Conservation (phyloP, 768 basidiomycete species). For the Paxillus ammoniavirescens region DNA sequence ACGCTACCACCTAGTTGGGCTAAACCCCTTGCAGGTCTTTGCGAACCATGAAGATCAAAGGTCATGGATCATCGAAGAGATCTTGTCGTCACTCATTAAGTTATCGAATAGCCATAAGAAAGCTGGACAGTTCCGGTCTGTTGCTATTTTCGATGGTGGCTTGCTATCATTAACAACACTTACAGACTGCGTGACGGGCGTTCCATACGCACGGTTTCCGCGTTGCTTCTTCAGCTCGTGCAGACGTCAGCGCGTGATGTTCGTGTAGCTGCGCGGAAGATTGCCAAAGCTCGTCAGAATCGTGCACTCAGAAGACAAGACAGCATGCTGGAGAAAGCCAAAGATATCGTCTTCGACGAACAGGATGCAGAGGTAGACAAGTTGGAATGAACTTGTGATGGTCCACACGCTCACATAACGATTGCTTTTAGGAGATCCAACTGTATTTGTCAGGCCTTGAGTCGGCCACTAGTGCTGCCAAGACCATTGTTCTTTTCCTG, state of each 20-base stretch:
- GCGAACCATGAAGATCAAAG: conserved; percentile 89
- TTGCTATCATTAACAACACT: background rate
- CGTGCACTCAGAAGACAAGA: conserved; percentile 64
- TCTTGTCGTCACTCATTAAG: conserved; percentile 85
- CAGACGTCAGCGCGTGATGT: conserved; percentile 93
- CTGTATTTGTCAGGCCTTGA: conserved; percentile 74
- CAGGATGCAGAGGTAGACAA: conserved; percentile 57
- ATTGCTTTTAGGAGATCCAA: conserved; percentile 54
- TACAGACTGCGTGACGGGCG: conserved; percentile 85
- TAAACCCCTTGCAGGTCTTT: conserved; percentile 63
- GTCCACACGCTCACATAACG: conserved; percentile 1
- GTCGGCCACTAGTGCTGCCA: conserved; percentile 80
- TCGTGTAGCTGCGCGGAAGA: conserved; percentile 60
- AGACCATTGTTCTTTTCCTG: conserved; percentile 77
- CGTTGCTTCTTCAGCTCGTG: conserved; percentile 90
- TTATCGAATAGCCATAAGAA: conserved; percentile 87
- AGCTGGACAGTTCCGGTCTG: conserved; percentile 84
- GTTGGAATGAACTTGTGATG: background rate
- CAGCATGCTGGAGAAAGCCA: conserved; percentile 46
- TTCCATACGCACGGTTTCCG: conserved; percentile 91
- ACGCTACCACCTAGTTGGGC: background rate
- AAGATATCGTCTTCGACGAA: conserved; percentile 62
- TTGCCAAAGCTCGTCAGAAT: conserved; percentile 63
- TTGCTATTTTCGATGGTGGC: background rate
- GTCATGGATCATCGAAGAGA: conserved; percentile 98